These are phyloP conservation scores for Zygosaccharomyces siamensis DNA, from an alignment of 805 yeast genomes.

Conservation along the genomic window DNA sequence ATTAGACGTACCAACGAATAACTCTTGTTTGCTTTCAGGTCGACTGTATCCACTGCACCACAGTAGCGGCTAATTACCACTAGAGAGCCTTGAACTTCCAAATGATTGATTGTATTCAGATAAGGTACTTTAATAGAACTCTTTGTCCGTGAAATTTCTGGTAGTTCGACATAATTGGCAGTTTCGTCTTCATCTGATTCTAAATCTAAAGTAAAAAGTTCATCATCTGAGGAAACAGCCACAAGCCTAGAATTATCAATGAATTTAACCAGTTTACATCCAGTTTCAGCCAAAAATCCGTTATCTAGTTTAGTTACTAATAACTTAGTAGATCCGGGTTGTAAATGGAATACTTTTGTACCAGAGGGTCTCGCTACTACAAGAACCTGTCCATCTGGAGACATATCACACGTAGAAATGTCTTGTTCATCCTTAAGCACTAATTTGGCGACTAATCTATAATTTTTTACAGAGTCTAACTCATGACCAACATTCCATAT, in stretches of 20 bases:
- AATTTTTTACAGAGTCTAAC: constrained; percentile 24
- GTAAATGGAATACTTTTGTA: constrained; percentile 63
- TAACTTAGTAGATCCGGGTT: constrained; percentile 39
- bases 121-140: constrained; percentile 41
- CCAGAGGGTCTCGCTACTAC: constrained; percentile 67
- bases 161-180: constrained; percentile 37
- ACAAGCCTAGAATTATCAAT: constrained; percentile 44
- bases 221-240: constrained; percentile 58
- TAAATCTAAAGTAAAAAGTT: constrained; percentile 43
- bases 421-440: constrained; percentile 72
- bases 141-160: constrained; percentile 35
- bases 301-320: constrained; percentile 50
- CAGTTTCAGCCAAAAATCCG: constrained; percentile 38
- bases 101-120: constrained; percentile 46
- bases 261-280: constrained; percentile 53
- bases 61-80: constrained; percentile 58
- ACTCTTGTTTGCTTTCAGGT: constrained; percentile 27
- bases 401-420: constrained; percentile 62
- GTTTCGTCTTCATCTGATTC: constrained; percentile 39
- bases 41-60: constrained; percentile 56
- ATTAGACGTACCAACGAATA: constrained; percentile 54
- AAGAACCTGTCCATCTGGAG: constrained; percentile 58
- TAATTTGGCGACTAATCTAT: constrained; percentile 59
- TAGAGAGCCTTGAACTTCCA: constrained; percentile 46
- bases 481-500: constrained; percentile 61